Percentiles rank a stretch among this genome's conserved stretches.
Conservation (phyloP, 768 basidiomycete species). For the Paxillus rubicundulus region DNA sequence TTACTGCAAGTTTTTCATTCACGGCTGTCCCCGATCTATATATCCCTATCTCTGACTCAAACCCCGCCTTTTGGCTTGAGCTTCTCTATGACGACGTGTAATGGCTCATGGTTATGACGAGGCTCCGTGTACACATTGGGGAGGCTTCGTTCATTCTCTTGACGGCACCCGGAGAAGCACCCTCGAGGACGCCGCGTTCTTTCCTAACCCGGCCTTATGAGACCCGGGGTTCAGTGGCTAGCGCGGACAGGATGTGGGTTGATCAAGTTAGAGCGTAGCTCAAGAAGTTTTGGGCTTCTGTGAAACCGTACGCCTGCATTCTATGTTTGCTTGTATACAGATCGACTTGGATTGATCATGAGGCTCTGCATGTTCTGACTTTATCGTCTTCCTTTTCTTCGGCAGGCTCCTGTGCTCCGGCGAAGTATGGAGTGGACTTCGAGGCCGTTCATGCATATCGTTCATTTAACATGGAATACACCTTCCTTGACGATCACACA, state of each 20-base stretch:
- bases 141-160: slow-evolving; percentile 6
- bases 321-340: background rate
- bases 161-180: slow-evolving; percentile 8
- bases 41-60: slow-evolving; percentile 25
- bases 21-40: background rate
- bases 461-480: background rate
- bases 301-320: background rate
- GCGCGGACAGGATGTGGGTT: background rate
- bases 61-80: slow-evolving; percentile 24
- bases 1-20: slow-evolving; percentile 2
- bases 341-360: background rate
- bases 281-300: background rate
- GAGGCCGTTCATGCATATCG: background rate
- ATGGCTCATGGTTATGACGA: slow-evolving; percentile 7
- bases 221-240: background rate
- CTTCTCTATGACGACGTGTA: slow-evolving; percentile 17
- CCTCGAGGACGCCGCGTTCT: slow-evolving; percentile 28
- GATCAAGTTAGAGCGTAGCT: background rate
- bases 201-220: slow-evolving; percentile 1
- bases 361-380: background rate
- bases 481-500: background rate
- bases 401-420: background rate
- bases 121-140: slow-evolving; percentile 9
- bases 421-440: background rate
- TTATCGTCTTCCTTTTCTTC: background rate